phyloP scores from a whole-genome alignment of 768 basidiomycete species.

The Termitomyces sp. region DNA sequence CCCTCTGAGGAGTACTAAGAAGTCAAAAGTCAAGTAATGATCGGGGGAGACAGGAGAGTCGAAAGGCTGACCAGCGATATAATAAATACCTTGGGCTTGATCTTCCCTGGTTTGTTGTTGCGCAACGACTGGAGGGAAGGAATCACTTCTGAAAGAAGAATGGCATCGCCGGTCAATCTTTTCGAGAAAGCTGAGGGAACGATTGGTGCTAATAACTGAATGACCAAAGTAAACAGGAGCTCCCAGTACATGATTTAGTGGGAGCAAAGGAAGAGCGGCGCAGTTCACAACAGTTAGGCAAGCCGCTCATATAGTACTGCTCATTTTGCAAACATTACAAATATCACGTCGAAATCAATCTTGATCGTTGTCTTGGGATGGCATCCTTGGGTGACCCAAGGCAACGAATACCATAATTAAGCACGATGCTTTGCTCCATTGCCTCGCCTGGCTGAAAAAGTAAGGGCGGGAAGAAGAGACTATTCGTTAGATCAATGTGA shows the following conservation, averaged over 20 bases:
- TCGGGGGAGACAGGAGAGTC: neutral
- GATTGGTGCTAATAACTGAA: neutral
- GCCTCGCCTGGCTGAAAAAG: neutral
- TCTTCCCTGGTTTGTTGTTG: neutral
- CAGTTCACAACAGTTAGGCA: neutral
- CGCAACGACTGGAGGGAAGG: neutral
- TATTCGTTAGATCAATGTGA: neutral
- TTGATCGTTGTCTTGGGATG: neutral
- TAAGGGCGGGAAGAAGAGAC: neutral
- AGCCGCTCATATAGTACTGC: neutral
- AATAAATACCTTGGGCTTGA: conserved; percentile 9
- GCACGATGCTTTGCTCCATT: neutral
- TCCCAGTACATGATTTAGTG: neutral
- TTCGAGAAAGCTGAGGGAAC: neutral
- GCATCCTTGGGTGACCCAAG: neutral
- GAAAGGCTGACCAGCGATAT: conserved; percentile 7
- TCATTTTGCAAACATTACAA: conserved; percentile 4
- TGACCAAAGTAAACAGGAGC: neutral
- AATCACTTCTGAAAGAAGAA: neutral
- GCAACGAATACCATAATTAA: neutral
- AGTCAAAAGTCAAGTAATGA: neutral
- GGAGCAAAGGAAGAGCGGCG: neutral
- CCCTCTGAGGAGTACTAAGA: conserved; percentile 6
- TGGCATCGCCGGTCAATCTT: neutral
- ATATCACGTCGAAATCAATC: neutral